Evolutionary conservation across 1,284 basidiomycete genomes (phyloP).

Genomic region (Sporisorium graminicola): DNA sequence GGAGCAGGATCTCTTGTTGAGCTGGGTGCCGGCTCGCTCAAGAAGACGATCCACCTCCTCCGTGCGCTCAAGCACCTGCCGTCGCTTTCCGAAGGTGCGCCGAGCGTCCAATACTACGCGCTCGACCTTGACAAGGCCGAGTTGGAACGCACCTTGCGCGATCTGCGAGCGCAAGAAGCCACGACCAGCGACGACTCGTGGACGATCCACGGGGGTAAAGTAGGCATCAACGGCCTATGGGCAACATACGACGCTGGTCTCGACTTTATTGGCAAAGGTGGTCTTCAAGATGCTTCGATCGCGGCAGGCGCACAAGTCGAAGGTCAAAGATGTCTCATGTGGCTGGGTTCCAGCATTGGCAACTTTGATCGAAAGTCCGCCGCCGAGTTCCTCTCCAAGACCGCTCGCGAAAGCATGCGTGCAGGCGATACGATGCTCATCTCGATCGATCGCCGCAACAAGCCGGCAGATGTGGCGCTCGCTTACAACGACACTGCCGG

Average conservation of each 20-base stretch:
- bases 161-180: constrained; percentile 72
- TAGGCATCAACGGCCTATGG: constrained; percentile 77
- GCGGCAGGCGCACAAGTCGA: constrained; percentile 34
- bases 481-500: constrained; percentile 75
- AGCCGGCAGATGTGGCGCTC: constrained; percentile 77
- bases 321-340: constrained; percentile 74
- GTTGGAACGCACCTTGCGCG: constrained; percentile 82
- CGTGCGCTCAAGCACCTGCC: constrained; percentile 75
- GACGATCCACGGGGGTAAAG: constrained; percentile 60
- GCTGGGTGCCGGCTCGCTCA: constrained; percentile 59
- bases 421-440: constrained; percentile 76
- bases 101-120: constrained; percentile 87
- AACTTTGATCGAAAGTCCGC: constrained; percentile 84
- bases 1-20: constrained; percentile 54
- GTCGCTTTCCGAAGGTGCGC: constrained; percentile 59
- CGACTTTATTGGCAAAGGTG: constrained; percentile 72
- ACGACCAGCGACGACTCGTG: constrained; percentile 73
- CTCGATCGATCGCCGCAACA: constrained; percentile 87
- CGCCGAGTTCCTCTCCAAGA: constrained; percentile 79
- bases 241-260: constrained; percentile 88
- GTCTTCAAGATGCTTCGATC: constrained; percentile 62
- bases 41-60: constrained; percentile 83
- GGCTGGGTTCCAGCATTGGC: constrained; percentile 93
- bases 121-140: constrained; percentile 91
- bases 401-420: constrained; percentile 77